Evolutionary conservation across 495 filamentous ascomycete genomes (phyloP).

Genomic region (Daldinia decipiens): DNA sequence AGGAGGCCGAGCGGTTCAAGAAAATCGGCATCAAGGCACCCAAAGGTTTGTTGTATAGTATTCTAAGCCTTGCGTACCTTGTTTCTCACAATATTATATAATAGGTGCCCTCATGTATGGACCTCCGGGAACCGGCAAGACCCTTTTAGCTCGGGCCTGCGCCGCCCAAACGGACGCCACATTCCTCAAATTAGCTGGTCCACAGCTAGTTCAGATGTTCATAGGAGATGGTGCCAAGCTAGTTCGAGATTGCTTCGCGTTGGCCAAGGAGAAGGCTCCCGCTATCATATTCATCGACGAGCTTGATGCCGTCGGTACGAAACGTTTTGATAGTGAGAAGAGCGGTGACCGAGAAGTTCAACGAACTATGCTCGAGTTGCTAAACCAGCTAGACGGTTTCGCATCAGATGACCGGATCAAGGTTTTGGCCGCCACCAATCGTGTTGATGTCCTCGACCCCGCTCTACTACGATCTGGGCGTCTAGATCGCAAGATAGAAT

Average conservation of each 20-base stretch:
- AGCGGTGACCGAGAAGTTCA: constrained; percentile 98
- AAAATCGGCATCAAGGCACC: constrained; percentile 99
- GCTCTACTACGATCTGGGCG: constrained; percentile 93
- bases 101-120: constrained; percentile 98
- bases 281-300: constrained; percentile 99
- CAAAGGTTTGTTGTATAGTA: constrained; percentile 74
- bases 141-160: constrained; percentile 94
- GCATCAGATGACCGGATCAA: constrained; percentile 99
- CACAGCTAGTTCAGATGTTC: constrained; percentile 99
- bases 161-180: constrained; percentile 98
- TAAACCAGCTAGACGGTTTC: constrained; percentile 99
- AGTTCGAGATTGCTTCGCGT: constrained; percentile 94
- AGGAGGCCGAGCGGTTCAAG: constrained; percentile 98
- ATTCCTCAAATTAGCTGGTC: constrained; percentile 98
- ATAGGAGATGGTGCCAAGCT: constrained; percentile 99
- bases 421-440: constrained; percentile 97
- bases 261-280: constrained; percentile 98
- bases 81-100: constrained; percentile 43
- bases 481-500: constrained; percentile 98
- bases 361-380: constrained; percentile 97
- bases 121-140: constrained; percentile 96
- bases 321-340: constrained; percentile 99
- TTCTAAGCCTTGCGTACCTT: not conserved
- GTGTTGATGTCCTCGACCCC: constrained; percentile 96
- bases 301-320: constrained; percentile 95